Evolutionary conservation across 495 filamentous ascomycete genomes (phyloP).

Genomic region (Penicillium desertorum): DNA sequence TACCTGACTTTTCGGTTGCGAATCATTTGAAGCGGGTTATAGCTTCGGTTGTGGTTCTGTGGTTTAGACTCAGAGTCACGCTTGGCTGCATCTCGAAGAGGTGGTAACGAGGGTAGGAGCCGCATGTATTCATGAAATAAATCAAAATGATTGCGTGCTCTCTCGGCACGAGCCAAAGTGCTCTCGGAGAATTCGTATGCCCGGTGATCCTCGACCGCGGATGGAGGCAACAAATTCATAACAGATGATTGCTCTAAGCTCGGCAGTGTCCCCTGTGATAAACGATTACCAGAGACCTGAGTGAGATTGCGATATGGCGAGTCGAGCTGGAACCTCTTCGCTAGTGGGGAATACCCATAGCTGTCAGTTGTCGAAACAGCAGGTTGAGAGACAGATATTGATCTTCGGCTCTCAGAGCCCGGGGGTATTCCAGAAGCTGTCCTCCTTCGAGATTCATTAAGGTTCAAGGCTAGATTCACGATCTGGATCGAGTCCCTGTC

Average conservation of each 20-base stretch:
- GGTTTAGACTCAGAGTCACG: constrained; percentile 8
- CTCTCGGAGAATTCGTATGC: constrained; percentile 70
- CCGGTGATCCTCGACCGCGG: constrained; percentile 30
- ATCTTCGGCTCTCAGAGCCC: constrained; percentile 44
- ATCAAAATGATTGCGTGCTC: constrained; percentile 75
- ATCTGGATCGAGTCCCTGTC: constrained; percentile 82
- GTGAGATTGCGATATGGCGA: constrained; percentile 21
- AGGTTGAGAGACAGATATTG: constrained; percentile 45
- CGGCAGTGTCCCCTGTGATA: constrained; percentile 9
- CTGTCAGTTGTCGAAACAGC: constrained; percentile 18
- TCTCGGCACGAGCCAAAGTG: constrained; percentile 75
- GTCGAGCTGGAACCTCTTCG: constrained; percentile 18
- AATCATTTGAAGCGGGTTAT: constrained; percentile 86
- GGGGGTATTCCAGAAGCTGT: constrained; percentile 51
- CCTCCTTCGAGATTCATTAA: constrained; percentile 78
- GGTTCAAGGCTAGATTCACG: constrained; percentile 82
- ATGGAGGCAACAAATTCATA: constrained; percentile 32
- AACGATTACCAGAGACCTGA: constrained; percentile 18
- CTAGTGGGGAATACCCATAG: constrained; percentile 19
- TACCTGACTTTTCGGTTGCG: constrained; percentile 79
- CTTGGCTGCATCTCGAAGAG: constrained; percentile 42
- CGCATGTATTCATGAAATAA: constrained; percentile 77
- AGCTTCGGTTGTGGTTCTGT: constrained; percentile 45
- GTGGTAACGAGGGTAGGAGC: constrained; percentile 70
- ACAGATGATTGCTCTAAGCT: constrained; percentile 27